These are phyloP conservation scores for Colletotrichum coccodes DNA, from an alignment of 2,329 filamentous ascomycete genomes.

Conservation along the genomic window DNA sequence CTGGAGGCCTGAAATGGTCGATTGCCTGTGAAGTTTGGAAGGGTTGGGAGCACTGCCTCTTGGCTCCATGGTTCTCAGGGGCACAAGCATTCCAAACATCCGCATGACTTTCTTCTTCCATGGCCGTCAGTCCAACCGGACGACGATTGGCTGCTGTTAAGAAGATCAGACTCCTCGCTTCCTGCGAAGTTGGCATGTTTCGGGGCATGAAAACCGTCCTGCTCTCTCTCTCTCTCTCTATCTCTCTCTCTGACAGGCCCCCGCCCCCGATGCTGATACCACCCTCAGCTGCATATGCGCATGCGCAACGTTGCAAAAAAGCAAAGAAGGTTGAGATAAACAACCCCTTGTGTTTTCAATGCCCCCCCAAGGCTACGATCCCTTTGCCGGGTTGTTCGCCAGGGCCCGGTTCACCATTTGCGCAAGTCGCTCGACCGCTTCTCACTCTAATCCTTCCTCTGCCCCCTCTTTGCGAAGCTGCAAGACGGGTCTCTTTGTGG, in stretches of 20 bases:
- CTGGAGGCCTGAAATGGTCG: not conserved
- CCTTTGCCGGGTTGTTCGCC: conserved; percentile 1
- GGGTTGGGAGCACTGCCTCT: too few species aligned
- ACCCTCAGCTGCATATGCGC: not conserved
- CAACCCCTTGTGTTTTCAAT: not conserved
- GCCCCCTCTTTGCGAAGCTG: not conserved
- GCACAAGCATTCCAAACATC: not conserved
- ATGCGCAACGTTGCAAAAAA: conserved; percentile 11
- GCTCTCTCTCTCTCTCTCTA: too few species aligned
- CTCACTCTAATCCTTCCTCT: not conserved
- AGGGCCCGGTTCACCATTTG: conserved; percentile 13
- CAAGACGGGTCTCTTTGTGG: not conserved
- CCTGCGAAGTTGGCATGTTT: not conserved
- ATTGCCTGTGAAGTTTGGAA: not conserved
- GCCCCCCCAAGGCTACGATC: not conserved
- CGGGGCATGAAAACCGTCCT: not conserved
- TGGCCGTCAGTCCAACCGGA: not conserved
- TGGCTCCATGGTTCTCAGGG: not conserved
- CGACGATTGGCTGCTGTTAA: not conserved
- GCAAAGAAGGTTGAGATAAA: conserved; percentile 17
- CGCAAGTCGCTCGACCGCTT: conserved; percentile 6
- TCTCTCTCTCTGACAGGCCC: not conserved
- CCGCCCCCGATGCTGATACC: conserved; percentile 4
- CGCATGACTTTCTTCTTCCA: not conserved
- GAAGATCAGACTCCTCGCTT: conserved; percentile 5